Conservation (phyloP, 768 basidiomycete genomes). For the Heimioporus sp. region DNA sequence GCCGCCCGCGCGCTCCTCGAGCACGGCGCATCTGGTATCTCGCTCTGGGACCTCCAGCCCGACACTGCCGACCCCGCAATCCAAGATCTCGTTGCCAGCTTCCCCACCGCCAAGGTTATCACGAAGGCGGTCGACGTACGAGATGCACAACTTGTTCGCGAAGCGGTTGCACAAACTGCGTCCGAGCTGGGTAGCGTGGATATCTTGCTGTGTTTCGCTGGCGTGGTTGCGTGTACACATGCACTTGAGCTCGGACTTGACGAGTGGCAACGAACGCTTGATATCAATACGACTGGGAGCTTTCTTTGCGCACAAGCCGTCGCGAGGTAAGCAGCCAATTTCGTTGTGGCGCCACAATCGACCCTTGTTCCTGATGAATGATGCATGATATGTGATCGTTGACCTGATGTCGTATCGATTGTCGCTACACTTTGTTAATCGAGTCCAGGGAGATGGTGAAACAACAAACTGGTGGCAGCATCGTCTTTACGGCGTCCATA, state of each 20-base stretch:
- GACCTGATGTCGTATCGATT: not conserved
- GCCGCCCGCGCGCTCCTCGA: conserved; percentile 41
- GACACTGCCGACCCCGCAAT: conserved; percentile 4
- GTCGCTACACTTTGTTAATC: not conserved
- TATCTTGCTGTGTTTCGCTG: conserved; percentile 43
- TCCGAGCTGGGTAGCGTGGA: conserved; percentile 33
- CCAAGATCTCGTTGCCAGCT: conserved; percentile 20
- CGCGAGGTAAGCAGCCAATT: conserved; percentile 29
- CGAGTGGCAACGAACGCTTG: conserved; percentile 38
- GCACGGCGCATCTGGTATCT: conserved; percentile 36
- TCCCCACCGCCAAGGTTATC: conserved; percentile 33
- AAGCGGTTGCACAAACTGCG: conserved; percentile 24
- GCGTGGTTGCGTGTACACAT: conserved; percentile 36
- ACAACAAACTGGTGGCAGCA: conserved; percentile 39
- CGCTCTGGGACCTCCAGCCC: conserved; percentile 25
- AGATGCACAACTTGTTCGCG: conserved; percentile 21
- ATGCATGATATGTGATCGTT: too few relatives aligned
- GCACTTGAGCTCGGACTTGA: conserved; percentile 31
- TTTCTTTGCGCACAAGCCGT: conserved; percentile 45
- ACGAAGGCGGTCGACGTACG: conserved; percentile 36
- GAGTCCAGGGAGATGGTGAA: conserved; percentile 39
- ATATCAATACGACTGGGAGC: conserved; percentile 44
- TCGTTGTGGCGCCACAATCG: not conserved
- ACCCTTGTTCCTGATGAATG: not conserved
- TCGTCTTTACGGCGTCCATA: conserved; percentile 43